These are phyloP conservation scores for Trichoderma breve DNA, from an alignment of 2,329 filamentous ascomycete species.

Conservation along the genomic window DNA sequence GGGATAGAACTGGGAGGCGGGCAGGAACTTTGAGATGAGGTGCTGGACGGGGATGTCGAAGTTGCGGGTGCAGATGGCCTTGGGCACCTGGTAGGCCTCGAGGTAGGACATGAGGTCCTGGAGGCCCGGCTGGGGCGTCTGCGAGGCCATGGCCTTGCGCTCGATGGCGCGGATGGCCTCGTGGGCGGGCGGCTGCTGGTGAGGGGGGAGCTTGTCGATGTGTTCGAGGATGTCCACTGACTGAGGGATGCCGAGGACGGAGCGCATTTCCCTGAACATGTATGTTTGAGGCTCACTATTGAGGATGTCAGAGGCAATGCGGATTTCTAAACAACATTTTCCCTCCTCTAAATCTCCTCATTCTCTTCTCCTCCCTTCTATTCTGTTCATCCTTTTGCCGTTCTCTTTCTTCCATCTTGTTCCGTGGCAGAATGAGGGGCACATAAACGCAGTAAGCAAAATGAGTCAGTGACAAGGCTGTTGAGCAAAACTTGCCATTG, in stretches of 20 bases:
- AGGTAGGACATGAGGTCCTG: constrained; percentile 78
- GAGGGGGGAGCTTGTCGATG: constrained; percentile 68
- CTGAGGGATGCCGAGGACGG: constrained; percentile 69
- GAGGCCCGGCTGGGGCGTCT: constrained; percentile 80
- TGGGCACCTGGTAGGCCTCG: constrained; percentile 62
- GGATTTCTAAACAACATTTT: neutral
- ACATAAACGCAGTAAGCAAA: neutral
- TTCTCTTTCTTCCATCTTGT: neutral
- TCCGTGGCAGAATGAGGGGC: neutral
- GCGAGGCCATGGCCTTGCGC: constrained; percentile 72
- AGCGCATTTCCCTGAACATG: constrained; percentile 90
- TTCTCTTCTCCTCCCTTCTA: neutral
- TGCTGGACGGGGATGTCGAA: constrained; percentile 78
- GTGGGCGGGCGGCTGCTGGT: constrained; percentile 62
- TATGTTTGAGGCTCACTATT: constrained; percentile 82
- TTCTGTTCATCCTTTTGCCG: neutral
- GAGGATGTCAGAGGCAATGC: neutral
- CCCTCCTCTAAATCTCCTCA: neutral
- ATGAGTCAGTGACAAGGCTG: constrained; percentile 19
- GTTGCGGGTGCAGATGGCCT: constrained; percentile 92
- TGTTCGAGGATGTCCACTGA: constrained; percentile 83
- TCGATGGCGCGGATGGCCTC: constrained; percentile 77
- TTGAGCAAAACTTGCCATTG: neutral
- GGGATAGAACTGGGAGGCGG: constrained; percentile 66
- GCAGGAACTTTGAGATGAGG: constrained; percentile 72